Percentiles rank a stretch among this genome's conserved stretches.
These are phyloP conservation scores for Craterostigma plantagineum DNA, from an alignment of 257 asterid species.

Conservation along the genomic window DNA sequence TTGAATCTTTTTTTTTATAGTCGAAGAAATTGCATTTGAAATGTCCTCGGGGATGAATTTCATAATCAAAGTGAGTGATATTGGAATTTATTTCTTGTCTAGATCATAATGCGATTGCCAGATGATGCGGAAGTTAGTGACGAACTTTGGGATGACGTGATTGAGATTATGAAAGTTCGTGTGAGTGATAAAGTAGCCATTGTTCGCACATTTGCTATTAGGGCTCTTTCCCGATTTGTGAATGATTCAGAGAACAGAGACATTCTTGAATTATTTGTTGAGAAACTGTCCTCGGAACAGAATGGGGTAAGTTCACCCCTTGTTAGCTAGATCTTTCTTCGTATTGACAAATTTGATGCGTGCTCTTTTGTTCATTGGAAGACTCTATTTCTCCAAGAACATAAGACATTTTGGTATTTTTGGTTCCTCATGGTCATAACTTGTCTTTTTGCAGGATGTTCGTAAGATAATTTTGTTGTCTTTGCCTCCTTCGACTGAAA, in stretches of 20 bases:
- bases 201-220: slow-evolving; percentile 68
- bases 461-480: slow-evolving; percentile 71
- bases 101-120: slow-evolving; percentile 87
- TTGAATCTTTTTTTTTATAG: not conserved
- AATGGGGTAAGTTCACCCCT: slow-evolving; percentile 32
- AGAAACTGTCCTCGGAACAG: slow-evolving; percentile 57
- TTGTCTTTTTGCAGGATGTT: slow-evolving; percentile 43
- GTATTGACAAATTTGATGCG: no score
- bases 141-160: slow-evolving; percentile 91
- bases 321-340: slow-evolving; percentile 1
- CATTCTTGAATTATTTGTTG: slow-evolving; percentile 60
- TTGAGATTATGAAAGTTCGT: slow-evolving; percentile 58
- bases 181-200: slow-evolving; percentile 61
- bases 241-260: slow-evolving; percentile 63
- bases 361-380: not conserved
- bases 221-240: slow-evolving; percentile 81
- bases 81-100: slow-evolving; percentile 7
- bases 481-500: slow-evolving; percentile 65
- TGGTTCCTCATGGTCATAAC: not conserved
- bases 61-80: not conserved
- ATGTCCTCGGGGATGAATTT: not conserved
- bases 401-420: not conserved
- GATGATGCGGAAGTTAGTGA: slow-evolving; percentile 84
- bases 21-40: not conserved
- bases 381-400: not conserved